A percentile compares a stretch with the other conserved stretches of the same genome.
Conservation (phyloP, 2,329 filamentous ascomycete species). For the Fusarium oligoseptatum region DNA sequence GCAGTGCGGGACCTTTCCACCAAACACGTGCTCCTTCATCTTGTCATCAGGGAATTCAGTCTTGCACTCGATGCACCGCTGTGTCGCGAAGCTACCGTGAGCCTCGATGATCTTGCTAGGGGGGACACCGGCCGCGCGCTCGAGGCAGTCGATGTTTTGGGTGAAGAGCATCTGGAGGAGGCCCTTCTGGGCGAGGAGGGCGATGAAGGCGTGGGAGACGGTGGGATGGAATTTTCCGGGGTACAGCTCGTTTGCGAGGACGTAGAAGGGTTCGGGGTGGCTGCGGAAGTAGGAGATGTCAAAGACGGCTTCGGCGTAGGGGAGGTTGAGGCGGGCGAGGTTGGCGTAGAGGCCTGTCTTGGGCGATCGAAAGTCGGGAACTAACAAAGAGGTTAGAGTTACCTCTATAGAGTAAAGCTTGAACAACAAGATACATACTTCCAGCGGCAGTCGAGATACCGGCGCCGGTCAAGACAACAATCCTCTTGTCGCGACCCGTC, state of each 20-base stretch:
- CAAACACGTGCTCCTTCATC: constrained; percentile 78
- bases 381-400: constrained; percentile 56
- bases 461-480: constrained; percentile 92
- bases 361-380: constrained; percentile 95
- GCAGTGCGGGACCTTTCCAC: constrained; percentile 80
- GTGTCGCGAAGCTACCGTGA: constrained; percentile 92
- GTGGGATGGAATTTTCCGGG: constrained; percentile 92
- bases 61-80: constrained; percentile 92
- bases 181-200: constrained; percentile 82
- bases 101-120: constrained; percentile 88
- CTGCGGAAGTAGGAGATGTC: constrained; percentile 89
- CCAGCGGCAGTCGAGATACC: constrained; percentile 84
- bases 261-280: constrained; percentile 91
- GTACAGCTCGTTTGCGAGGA: constrained; percentile 90
- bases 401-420: neutral
- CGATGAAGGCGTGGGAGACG: constrained; percentile 89
- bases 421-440: constrained; percentile 55
- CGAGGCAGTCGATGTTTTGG: constrained; percentile 97
- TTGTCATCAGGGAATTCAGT: constrained; percentile 76
- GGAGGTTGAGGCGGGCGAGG: constrained; percentile 85
- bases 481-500: constrained; percentile 73
- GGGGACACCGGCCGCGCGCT: constrained; percentile 87
- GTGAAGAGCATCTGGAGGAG: constrained; percentile 90
- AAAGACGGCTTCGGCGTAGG: constrained; percentile 93
- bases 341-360: constrained; percentile 96